Percentiles rank a stretch among this genome's conserved stretches.
These are phyloP conservation scores for Eimeria acervulina DNA, from an alignment of 169 alveolate genomes.

Conservation along the genomic window DNA sequence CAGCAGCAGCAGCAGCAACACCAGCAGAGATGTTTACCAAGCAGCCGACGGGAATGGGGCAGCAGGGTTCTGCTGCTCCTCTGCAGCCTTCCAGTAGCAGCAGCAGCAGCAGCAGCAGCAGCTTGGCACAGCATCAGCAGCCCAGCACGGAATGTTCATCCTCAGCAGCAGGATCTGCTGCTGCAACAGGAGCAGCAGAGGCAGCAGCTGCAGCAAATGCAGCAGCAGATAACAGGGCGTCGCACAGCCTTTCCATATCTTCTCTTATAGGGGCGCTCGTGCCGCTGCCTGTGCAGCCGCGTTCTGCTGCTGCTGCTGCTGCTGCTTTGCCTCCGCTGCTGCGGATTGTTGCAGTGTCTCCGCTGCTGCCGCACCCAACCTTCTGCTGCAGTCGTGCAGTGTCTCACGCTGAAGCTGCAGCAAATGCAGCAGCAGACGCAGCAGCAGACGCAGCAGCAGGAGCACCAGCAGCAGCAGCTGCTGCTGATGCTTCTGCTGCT, in stretches of 20 bases:
- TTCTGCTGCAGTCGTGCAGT: constrained; percentile 41
- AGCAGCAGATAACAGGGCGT: constrained; percentile 6
- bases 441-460: constrained; percentile 17
- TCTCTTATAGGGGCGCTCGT: constrained; percentile 36
- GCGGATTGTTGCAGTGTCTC: constrained; percentile 48
- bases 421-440: background rate
- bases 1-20: constrained; percentile 33
- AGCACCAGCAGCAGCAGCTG: constrained; percentile 38
- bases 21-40: background rate
- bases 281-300: constrained; percentile 17
- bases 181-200: no score
- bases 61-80: constrained; percentile 25
- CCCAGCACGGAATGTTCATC: no score
- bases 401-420: background rate
- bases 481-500: background rate
- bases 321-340: constrained; percentile 47
- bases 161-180: no score
- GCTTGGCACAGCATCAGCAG: no score
- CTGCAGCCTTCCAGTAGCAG: constrained; percentile 12
- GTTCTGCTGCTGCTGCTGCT: constrained; percentile 49
- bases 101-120: constrained; percentile 22
- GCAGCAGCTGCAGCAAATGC: no score
- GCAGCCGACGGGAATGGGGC: background rate
- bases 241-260: constrained; percentile 1
- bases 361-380: constrained; percentile 38